Conservation (phyloP, 768 basidiomycete genomes). For the Clitopilus hobsonii region DNA sequence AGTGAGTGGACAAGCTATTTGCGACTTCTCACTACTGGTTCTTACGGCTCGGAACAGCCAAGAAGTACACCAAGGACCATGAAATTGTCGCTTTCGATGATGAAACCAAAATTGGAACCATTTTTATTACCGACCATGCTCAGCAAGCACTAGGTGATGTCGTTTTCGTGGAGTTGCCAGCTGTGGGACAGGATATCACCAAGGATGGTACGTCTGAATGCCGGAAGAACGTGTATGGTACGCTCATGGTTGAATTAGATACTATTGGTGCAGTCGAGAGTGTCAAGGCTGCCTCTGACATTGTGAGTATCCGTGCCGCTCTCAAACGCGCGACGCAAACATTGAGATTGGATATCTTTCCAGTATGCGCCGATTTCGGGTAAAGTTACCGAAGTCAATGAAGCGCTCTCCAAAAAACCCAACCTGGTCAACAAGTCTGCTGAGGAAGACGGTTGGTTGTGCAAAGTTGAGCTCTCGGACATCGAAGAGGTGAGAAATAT, state of each 20-base stretch:
- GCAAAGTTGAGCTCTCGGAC: conserved; percentile 81
- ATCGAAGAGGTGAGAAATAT: conserved; percentile 60
- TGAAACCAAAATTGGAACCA: conserved; percentile 66
- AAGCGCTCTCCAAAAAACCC: conserved; percentile 59
- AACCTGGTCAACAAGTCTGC: conserved; percentile 86
- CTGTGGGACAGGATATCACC: conserved; percentile 51
- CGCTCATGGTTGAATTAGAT: conserved; percentile 36
- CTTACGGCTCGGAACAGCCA: conserved; percentile 39
- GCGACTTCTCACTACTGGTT: not conserved
- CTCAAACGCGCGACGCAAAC: not conserved
- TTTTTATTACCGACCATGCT: conserved; percentile 90
- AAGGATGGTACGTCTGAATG: conserved; percentile 63
- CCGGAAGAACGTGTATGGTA: conserved; percentile 1
- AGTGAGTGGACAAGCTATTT: conserved; percentile 47
- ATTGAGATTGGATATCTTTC: conserved; percentile 7
- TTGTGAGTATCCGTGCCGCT: conserved; percentile 39
- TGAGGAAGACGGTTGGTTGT: conserved; percentile 89
- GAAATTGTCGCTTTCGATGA: conserved; percentile 83
- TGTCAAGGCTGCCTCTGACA: conserved; percentile 95
- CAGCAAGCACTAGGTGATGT: conserved; percentile 92
- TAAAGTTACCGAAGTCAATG: conserved; percentile 74
- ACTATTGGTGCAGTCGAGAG: conserved; percentile 92
- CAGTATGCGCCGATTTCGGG: conserved; percentile 95
- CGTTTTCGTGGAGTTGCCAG: conserved; percentile 91
- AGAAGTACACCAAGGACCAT: conserved; percentile 83